These are phyloP conservation scores for Magnolia changhungtana DNA, from an alignment of 164 flowering plant species.

Conservation along the genomic window DNA sequence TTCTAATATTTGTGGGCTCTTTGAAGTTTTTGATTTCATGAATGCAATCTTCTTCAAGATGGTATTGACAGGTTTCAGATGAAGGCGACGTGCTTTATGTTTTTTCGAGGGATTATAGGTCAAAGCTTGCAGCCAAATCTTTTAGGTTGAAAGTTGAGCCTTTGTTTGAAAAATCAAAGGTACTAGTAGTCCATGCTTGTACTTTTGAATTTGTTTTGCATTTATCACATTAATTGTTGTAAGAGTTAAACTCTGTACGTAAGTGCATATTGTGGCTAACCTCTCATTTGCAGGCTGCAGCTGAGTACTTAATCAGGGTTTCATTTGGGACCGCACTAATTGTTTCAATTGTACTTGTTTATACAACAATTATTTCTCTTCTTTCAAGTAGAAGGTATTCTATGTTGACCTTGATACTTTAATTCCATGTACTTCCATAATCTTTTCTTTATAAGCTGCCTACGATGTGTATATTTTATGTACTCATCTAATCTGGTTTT, in stretches of 20 bases:
- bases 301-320: conserved; percentile 74
- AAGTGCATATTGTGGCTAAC: not conserved
- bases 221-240: not conserved
- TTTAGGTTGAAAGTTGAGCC: conserved; percentile 83
- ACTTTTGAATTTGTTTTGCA: not conserved
- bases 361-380: conserved; percentile 75
- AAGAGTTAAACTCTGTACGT: not conserved
- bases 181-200: conserved; percentile 16
- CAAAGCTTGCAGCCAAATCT: conserved; percentile 84
- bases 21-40: conserved; percentile 43
- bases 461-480: not conserved
- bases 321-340: conserved; percentile 92
- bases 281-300: conserved; percentile 52
- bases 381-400: conserved; percentile 81
- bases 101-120: conserved; percentile 85
- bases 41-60: conserved; percentile 45
- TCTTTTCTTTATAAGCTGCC: not conserved
- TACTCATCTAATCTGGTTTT: not conserved
- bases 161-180: conserved; percentile 79
- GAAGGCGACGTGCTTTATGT: conserved; percentile 97
- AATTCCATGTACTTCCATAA: not conserved
- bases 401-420: not conserved
- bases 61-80: conserved; percentile 80
- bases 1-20: conserved; percentile 12
- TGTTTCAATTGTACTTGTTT: conserved; percentile 90